These are phyloP conservation scores for Rheum nobile DNA, from an alignment of 148 eudicot genomes.

Conservation along the genomic window DNA sequence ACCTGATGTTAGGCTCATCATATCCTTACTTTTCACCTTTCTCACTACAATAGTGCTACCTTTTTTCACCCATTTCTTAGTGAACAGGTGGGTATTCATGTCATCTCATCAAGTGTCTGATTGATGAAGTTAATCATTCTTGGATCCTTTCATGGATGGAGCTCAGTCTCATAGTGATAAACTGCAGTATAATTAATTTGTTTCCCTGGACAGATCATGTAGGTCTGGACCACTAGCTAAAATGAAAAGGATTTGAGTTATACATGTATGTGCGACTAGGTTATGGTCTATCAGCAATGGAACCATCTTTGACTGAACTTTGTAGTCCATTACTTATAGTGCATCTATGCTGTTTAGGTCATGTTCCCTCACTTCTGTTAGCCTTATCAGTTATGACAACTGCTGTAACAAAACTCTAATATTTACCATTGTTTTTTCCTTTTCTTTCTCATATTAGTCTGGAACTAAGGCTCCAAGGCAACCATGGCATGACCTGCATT, in stretches of 20 bases:
- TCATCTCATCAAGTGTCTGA: background rate
- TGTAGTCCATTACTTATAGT: background rate
- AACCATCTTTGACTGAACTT: background rate
- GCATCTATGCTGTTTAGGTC: background rate
- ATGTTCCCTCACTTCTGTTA: background rate
- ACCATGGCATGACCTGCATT: slow-evolving; percentile 97
- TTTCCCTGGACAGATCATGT: background rate
- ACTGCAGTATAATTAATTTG: background rate
- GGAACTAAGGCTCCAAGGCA: slow-evolving; percentile 94
- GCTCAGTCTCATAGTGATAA: background rate
- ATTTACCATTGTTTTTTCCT: background rate
- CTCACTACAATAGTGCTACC: background rate
- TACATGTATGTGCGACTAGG: background rate
- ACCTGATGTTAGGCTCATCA: background rate
- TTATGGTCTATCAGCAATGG: background rate
- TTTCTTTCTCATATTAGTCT: slow-evolving; percentile 27
- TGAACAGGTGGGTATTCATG: background rate
- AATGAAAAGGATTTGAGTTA: background rate
- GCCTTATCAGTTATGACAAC: background rate
- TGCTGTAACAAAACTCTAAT: background rate
- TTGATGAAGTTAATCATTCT: background rate
- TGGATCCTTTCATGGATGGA: background rate
- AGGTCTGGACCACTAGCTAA: background rate
- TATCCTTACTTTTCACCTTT: background rate
- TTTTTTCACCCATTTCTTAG: background rate